Percentiles rank a stretch among this genome's conserved stretches.
These are phyloP conservation scores for Arthroderma sp. DNA, from an alignment of 2,329 filamentous ascomycete species.

Conservation along the genomic window DNA sequence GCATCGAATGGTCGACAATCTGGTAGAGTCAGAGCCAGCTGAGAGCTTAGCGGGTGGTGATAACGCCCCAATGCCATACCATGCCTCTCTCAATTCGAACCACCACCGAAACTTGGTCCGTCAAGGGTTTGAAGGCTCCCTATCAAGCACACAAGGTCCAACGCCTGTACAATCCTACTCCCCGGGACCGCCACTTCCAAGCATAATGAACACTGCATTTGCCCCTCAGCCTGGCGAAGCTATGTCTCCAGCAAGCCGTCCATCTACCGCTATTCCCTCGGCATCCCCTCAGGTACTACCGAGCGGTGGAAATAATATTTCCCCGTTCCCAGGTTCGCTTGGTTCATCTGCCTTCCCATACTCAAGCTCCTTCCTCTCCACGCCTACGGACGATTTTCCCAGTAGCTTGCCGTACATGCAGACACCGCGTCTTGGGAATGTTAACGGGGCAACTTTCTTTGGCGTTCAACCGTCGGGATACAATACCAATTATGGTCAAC, in stretches of 20 bases:
- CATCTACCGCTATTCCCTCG: slow-evolving; percentile 17
- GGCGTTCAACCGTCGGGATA: not conserved
- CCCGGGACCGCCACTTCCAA: slow-evolving; percentile 22
- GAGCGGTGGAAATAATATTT: not conserved
- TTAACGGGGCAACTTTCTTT: not conserved
- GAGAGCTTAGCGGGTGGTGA: slow-evolving; percentile 11
- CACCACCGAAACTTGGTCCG: not conserved
- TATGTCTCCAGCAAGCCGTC: slow-evolving; percentile 23
- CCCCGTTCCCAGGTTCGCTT: not conserved
- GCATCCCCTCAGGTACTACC: not conserved
- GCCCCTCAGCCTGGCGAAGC: slow-evolving; percentile 30
- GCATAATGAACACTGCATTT: slow-evolving; percentile 31
- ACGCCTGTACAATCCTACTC: slow-evolving; percentile 11
- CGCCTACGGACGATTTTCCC: not conserved
- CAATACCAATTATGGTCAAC: not conserved
- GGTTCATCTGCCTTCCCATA: not conserved
- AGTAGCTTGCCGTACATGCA: not conserved
- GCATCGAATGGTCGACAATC: slow-evolving; percentile 47
- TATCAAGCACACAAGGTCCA: not conserved
- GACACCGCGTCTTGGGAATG: not conserved
- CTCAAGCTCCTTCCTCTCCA: not conserved
- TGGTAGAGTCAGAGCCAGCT: slow-evolving; percentile 37
- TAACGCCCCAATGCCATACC: not conserved
- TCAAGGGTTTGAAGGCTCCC: not conserved
- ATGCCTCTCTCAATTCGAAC: not conserved